phyloP scores from a whole-genome alignment of 2,329 filamentous ascomycete genomes.

The Leptodontidium sp. region DNA sequence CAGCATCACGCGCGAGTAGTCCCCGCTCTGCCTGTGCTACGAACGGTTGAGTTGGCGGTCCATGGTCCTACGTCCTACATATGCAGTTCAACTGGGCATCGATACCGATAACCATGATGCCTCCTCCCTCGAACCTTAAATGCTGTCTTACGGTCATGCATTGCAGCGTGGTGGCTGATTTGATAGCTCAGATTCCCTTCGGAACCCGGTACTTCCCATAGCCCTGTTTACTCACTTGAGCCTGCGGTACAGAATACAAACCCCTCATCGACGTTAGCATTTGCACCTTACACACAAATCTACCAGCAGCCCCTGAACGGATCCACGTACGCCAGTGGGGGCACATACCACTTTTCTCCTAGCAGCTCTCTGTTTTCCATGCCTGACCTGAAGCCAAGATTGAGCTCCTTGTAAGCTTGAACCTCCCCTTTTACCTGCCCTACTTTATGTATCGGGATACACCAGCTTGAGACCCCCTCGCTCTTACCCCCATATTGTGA shows the following conservation, averaged over 20 bases:
- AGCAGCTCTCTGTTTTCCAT: conserved; percentile 44
- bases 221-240: conserved; percentile 47
- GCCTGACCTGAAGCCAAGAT: conserved; percentile 47
- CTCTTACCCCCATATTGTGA: conserved; percentile 32
- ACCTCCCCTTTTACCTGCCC: conserved; percentile 18
- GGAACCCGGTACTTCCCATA: conserved; percentile 45
- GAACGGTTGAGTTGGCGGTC: conserved; percentile 43
- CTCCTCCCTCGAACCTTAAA: conserved; percentile 41
- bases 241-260: conserved; percentile 42
- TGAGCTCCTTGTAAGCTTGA: conserved; percentile 45
- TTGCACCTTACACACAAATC: conserved; percentile 41
- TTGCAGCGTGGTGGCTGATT: conserved; percentile 42
- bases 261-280: conserved; percentile 42
- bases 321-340: conserved; percentile 44
- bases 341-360: conserved; percentile 43
- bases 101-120: conserved; percentile 33
- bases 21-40: conserved; percentile 41
- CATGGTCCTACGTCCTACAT: conserved; percentile 40
- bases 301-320: conserved; percentile 37
- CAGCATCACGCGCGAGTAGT: conserved; percentile 45
- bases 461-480: conserved; percentile 27
- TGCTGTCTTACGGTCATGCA: conserved; percentile 42
- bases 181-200: conserved; percentile 45
- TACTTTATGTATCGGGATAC: not conserved
- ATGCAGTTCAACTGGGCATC: conserved; percentile 43